Conservation (phyloP, 2,329 filamentous ascomycete species). For the Diaporthe sp. region DNA sequence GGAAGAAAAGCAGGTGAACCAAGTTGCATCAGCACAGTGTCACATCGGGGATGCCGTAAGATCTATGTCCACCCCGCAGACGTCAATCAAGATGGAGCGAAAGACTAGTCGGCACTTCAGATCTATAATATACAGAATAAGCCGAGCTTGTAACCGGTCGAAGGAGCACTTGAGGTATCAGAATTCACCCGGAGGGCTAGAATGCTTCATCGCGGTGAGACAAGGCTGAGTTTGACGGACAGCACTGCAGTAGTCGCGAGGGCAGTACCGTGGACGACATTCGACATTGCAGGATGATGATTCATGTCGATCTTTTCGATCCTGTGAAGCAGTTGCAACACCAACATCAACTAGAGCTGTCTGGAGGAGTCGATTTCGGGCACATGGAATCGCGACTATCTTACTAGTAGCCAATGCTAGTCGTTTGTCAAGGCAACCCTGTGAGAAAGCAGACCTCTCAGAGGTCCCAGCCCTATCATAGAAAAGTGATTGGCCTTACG, state of each 20-base stretch:
- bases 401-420: background rate
- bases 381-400: background rate
- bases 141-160: background rate
- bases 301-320: background rate
- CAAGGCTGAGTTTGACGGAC: constrained; percentile 2
- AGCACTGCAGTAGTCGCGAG: background rate
- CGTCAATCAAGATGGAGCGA: background rate
- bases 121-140: background rate
- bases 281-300: constrained; percentile 11
- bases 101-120: background rate
- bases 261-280: background rate
- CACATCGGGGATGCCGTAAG: background rate
- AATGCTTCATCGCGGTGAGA: constrained; percentile 6
- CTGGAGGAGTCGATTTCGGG: constrained; percentile 4
- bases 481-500: background rate
- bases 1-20: background rate
- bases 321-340: background rate
- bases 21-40: background rate
- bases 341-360: background rate
- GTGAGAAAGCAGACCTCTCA: background rate
- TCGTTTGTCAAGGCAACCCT: background rate
- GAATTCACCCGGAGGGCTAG: constrained; percentile 1
- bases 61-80: background rate
- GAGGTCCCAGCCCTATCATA: background rate
- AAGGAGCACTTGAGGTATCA: background rate